Evolutionary conservation across 352 stramenopile genomes (phyloP).

Genomic region (Phytophthora chlamydospora): DNA sequence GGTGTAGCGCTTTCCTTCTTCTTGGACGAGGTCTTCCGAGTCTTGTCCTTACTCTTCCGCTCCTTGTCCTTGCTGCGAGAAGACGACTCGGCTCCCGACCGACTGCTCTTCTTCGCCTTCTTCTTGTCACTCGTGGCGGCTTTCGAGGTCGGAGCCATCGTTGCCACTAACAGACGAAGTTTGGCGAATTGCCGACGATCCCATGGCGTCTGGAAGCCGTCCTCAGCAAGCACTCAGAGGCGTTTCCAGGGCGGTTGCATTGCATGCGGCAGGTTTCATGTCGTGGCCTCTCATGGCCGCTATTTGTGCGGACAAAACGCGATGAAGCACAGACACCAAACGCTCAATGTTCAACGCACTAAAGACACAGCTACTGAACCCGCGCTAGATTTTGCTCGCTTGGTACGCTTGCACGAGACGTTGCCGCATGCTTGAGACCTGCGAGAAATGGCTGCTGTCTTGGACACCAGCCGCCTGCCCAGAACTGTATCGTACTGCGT

Average conservation of each 20-base stretch:
- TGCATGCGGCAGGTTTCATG: too few relatives aligned
- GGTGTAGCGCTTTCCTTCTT: constrained; percentile 9
- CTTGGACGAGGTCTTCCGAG: constrained; percentile 24
- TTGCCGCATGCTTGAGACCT: too few relatives aligned
- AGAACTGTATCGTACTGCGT: background rate
- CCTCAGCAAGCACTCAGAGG: background rate
- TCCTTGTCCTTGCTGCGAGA: constrained; percentile 35
- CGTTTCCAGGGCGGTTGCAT: constrained; percentile 2
- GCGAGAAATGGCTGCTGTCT: too few relatives aligned
- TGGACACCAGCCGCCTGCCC: background rate
- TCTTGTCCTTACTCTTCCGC: constrained; percentile 50
- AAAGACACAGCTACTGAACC: too few relatives aligned
- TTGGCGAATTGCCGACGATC: background rate
- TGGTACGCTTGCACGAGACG: too few relatives aligned
- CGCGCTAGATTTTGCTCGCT: too few relatives aligned
- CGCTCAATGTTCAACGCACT: too few relatives aligned
- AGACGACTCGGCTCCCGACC: constrained; percentile 5
- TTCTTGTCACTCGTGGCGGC: constrained; percentile 24
- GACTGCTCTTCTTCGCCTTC: constrained; percentile 35
- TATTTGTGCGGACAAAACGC: too few relatives aligned
- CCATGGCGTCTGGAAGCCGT: background rate
- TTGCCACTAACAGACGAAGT: background rate
- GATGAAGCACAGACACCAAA: too few relatives aligned
- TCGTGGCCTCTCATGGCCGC: too few relatives aligned
- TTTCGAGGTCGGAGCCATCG: constrained; percentile 27